Conservation (phyloP, 2,329 filamentous ascomycete genomes). For the Scedosporium boydii region DNA sequence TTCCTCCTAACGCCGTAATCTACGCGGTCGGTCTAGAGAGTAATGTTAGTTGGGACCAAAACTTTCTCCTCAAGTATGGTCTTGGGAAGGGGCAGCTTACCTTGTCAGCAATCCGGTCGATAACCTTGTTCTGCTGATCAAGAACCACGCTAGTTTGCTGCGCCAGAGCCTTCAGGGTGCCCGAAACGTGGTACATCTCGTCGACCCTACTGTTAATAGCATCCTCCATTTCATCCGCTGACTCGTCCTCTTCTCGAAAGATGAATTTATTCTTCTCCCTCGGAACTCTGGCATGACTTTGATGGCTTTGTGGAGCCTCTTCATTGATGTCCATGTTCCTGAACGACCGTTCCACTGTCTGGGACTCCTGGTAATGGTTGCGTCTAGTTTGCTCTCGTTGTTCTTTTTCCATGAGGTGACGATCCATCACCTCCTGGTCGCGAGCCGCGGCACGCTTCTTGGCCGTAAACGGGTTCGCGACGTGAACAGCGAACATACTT, state of each 20-base stretch:
- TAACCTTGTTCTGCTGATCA: slow-evolving; percentile 63
- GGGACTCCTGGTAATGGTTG: slow-evolving; percentile 15
- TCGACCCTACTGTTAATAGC: no score
- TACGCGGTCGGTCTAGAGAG: slow-evolving; percentile 63
- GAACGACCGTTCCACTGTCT: background rate
- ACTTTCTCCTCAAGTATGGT: no score
- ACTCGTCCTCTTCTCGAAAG: slow-evolving; percentile 72
- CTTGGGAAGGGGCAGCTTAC: no score
- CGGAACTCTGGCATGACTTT: no score
- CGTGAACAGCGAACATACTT: slow-evolving; percentile 83
- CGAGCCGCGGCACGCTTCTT: slow-evolving; percentile 52
- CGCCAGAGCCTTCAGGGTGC: no score
- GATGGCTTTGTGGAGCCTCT: no score
- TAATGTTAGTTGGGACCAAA: no score
- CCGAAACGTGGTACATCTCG: no score
- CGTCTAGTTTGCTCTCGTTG: slow-evolving; percentile 52
- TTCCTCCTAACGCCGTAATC: slow-evolving; percentile 76
- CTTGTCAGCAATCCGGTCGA: slow-evolving; percentile 71
- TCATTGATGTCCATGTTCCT: background rate
- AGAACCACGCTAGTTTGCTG: slow-evolving; percentile 47
- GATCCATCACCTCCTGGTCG: slow-evolving; percentile 61
- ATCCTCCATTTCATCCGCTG: no score
- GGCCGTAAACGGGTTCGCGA: slow-evolving; percentile 68
- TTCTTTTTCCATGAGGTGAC: slow-evolving; percentile 56
- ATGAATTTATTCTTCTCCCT: slow-evolving; percentile 50